phyloP scores from a whole-genome alignment of 768 basidiomycete species.

The Mrakia gelida region DNA sequence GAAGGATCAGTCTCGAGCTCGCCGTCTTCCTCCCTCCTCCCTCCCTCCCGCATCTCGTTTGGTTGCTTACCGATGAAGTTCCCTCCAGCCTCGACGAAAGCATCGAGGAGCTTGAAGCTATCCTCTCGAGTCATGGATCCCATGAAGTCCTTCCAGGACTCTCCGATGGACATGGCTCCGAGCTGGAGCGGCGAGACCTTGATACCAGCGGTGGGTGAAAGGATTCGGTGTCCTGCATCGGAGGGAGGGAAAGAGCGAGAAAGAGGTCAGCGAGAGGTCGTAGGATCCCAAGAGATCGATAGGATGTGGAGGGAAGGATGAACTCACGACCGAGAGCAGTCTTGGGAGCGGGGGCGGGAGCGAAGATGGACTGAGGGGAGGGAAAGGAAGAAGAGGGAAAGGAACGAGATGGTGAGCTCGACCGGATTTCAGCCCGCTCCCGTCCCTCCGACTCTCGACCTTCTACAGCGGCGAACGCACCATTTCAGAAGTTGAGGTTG shows the following conservation, averaged over 20 bases:
- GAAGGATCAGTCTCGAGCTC: not conserved
- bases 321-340: conserved; percentile 12
- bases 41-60: not conserved
- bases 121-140: conserved; percentile 26
- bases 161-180: conserved; percentile 30
- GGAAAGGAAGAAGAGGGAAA: not conserved
- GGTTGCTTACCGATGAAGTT: conserved; percentile 24
- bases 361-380: not conserved
- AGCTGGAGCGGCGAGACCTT: conserved; percentile 29
- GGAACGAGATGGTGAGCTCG: not conserved
- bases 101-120: conserved; percentile 30
- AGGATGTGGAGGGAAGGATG: too few species aligned
- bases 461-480: not conserved
- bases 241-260: not conserved
- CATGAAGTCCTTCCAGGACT: conserved; percentile 19
- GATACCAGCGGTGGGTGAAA: conserved; percentile 24
- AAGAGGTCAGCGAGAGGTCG: not conserved
- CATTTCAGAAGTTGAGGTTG: not conserved
- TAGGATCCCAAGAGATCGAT: not conserved
- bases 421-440: not conserved
- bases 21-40: not conserved
- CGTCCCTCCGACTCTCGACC: not conserved
- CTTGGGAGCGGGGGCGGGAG: conserved; percentile 7
- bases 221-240: conserved; percentile 18
- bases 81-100: conserved; percentile 8